These are phyloP conservation scores for Clonostachys byssicola DNA, from an alignment of 2,329 filamentous ascomycete species.

Conservation along the genomic window DNA sequence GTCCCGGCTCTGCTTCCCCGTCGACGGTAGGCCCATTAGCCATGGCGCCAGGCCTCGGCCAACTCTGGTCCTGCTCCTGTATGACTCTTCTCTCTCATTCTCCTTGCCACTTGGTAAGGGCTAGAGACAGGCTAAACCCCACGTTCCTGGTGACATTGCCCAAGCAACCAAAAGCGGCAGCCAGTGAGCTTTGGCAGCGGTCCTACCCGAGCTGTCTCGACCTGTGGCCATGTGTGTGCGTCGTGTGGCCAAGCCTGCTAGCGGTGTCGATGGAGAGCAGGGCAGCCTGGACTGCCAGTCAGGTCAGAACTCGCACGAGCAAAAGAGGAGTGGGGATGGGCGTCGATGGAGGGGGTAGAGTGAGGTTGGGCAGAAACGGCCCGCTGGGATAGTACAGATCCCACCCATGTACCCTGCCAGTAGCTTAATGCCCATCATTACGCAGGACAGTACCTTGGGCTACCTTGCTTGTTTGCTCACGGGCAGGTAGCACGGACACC, in stretches of 20 bases:
- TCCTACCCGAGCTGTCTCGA: not conserved
- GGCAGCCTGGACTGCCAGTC: not conserved
- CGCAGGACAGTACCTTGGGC: too few species aligned
- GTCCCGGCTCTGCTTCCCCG: too few species aligned
- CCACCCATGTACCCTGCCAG: not conserved
- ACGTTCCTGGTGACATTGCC: not conserved
- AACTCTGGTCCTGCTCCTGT: too few species aligned
- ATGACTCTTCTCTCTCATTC: not conserved
- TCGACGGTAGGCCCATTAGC: too few species aligned
- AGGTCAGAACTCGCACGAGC: not conserved
- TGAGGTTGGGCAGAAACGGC: constrained; percentile 5
- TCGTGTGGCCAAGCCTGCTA: not conserved
- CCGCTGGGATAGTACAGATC: not conserved
- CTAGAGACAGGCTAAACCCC: not conserved
- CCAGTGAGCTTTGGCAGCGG: constrained; percentile 1
- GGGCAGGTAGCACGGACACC: too few species aligned
- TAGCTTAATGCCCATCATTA: too few species aligned
- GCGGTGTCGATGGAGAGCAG: constrained; percentile 1
- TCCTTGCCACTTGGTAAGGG: not conserved
- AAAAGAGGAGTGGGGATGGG: too few species aligned
- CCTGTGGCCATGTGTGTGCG: not conserved
- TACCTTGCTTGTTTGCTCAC: too few species aligned
- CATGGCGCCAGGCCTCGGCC: too few species aligned
- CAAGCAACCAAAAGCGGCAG: not conserved
- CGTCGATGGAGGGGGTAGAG: too few species aligned